Percentiles rank a stretch among this genome's conserved stretches.
These are phyloP conservation scores for Epichloe brachyelytri DNA, from an alignment of 2,329 filamentous ascomycete species.

Conservation along the genomic window DNA sequence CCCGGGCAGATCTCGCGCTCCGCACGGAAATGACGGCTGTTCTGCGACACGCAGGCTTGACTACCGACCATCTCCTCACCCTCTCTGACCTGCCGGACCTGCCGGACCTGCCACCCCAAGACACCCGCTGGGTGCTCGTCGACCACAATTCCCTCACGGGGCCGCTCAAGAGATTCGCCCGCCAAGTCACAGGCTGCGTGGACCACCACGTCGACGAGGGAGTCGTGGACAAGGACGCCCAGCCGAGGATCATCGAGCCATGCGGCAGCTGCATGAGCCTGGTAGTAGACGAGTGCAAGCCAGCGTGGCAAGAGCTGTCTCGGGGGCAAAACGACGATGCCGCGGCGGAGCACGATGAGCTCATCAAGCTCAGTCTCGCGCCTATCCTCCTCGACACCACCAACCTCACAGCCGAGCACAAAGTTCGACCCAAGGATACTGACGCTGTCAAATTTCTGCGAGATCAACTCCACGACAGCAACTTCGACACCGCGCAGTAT, in stretches of 20 bases:
- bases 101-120: slow-evolving; percentile 34
- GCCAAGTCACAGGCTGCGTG: slow-evolving; percentile 49
- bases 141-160: slow-evolving; percentile 69
- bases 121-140: slow-evolving; percentile 60
- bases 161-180: slow-evolving; percentile 37
- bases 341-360: slow-evolving; percentile 32
- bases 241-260: slow-evolving; percentile 49
- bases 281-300: slow-evolving; percentile 45
- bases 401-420: slow-evolving; percentile 48
- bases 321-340: slow-evolving; percentile 1
- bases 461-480: slow-evolving; percentile 23
- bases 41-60: slow-evolving; percentile 46
- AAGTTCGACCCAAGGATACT: slow-evolving; percentile 51
- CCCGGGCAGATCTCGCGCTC: slow-evolving; percentile 52
- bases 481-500: slow-evolving; percentile 42
- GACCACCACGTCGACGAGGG: slow-evolving; percentile 71
- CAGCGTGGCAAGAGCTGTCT: slow-evolving; percentile 43
- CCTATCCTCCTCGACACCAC: slow-evolving; percentile 63
- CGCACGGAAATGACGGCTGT: slow-evolving; percentile 60
- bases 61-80: slow-evolving; percentile 50
- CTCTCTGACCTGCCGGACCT: slow-evolving; percentile 40
- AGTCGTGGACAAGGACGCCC: slow-evolving; percentile 30
- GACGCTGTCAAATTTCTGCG: slow-evolving; percentile 47
- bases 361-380: slow-evolving; percentile 55
- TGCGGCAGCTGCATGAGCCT: slow-evolving; percentile 64